A percentile compares a stretch with the other conserved stretches of the same genome.
Evolutionary conservation across 2,329 filamentous ascomycete genomes (phyloP).

Genomic region (Fusarium sp.): DNA sequence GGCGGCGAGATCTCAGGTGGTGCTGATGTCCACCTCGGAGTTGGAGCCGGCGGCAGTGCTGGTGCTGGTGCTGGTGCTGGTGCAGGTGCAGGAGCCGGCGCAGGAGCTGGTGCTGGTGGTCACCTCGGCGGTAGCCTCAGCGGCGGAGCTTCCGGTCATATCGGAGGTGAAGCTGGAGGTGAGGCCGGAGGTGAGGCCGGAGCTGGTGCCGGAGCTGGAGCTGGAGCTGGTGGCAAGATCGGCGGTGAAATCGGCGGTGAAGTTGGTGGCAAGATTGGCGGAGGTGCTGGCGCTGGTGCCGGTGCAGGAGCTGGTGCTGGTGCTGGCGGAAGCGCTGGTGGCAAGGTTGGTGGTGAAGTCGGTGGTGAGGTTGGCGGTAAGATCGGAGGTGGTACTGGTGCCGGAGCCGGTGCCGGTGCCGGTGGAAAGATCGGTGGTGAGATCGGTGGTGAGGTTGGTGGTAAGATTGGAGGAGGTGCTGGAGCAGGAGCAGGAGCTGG

Average conservation of each 20-base stretch:
- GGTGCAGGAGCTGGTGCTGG: neutral
- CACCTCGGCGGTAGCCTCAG: neutral
- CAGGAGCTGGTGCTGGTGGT: neutral
- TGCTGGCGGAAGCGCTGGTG: neutral
- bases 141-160: neutral
- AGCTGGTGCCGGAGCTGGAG: neutral
- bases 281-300: neutral
- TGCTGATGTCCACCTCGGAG: conserved; percentile 6
- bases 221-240: neutral
- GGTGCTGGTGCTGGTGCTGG: neutral
- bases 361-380: no score
- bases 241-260: neutral
- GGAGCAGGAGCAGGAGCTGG: neutral
- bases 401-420: neutral
- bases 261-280: no score
- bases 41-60: neutral
- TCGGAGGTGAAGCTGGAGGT: neutral
- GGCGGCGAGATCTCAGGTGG: neutral
- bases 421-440: neutral
- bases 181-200: neutral
- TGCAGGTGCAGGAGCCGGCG: neutral
- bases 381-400: neutral
- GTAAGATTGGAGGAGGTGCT: neutral
- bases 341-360: no score
- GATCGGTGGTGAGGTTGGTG: neutral